Evolutionary conservation across 306 rosid genomes (phyloP).

Genomic region (Lathyrus tuberosus): DNA sequence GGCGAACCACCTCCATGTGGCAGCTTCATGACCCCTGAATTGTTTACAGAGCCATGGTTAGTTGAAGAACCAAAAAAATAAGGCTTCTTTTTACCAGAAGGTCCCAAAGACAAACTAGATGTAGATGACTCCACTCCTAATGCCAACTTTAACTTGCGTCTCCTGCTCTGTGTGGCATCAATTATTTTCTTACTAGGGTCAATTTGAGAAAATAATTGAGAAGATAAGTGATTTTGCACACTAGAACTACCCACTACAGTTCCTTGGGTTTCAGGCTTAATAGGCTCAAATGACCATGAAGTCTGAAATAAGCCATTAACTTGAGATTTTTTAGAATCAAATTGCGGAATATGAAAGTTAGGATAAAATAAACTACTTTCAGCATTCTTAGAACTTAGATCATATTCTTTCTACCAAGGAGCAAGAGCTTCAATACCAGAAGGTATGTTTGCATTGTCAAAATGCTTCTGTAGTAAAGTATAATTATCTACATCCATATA

Average conservation of each 20-base stretch:
- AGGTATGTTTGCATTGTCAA: slow-evolving; percentile 72
- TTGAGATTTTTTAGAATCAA: slow-evolving; percentile 34
- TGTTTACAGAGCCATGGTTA: slow-evolving; percentile 31
- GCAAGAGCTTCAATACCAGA: slow-evolving; percentile 78
- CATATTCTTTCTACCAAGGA: slow-evolving; percentile 62
- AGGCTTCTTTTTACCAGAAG: too few relatives aligned
- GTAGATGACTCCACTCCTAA: too few relatives aligned
- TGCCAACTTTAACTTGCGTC: too few relatives aligned
- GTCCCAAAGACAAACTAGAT: too few relatives aligned
- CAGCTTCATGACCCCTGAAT: slow-evolving; percentile 43
- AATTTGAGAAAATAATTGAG: slow-evolving; percentile 42
- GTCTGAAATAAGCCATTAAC: slow-evolving; percentile 31
- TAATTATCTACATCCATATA: slow-evolving; percentile 59
- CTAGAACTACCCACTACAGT: slow-evolving; percentile 39
- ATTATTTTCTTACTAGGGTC: too few relatives aligned
- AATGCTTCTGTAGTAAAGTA: slow-evolving; percentile 60
- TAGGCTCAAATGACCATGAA: slow-evolving; percentile 42
- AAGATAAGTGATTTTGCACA: slow-evolving; percentile 38
- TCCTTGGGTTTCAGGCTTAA: slow-evolving; percentile 34
- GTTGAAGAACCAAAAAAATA: too few relatives aligned
- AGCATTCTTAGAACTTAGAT: slow-evolving; percentile 34
- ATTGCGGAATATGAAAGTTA: slow-evolving; percentile 34
- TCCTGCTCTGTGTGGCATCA: too few relatives aligned
- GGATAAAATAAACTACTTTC: slow-evolving; percentile 45
- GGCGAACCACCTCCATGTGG: slow-evolving; percentile 48